Percentiles rank a stretch among this genome's conserved stretches.
Evolutionary conservation across 1,284 basidiomycete genomes (phyloP).

Genomic region (Ustilago esculenta): DNA sequence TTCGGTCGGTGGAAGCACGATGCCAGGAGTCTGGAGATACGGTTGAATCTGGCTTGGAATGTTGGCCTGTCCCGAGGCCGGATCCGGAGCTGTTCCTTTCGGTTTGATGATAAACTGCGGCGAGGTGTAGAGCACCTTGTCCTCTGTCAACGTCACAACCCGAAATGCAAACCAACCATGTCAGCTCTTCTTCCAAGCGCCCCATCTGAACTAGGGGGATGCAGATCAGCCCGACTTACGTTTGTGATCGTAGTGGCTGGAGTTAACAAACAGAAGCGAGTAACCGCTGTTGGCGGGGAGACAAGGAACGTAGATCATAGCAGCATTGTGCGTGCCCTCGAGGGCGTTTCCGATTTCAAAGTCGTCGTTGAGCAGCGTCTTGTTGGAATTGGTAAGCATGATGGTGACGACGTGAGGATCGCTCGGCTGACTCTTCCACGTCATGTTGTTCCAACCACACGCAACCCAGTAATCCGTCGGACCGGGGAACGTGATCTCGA

Average conservation of each 20-base stretch:
- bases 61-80: slow-evolving; percentile 17
- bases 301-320: slow-evolving; percentile 40
- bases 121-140: slow-evolving; percentile 24
- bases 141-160: slow-evolving; percentile 5
- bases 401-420: slow-evolving; percentile 23
- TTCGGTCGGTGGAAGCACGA: slow-evolving; percentile 11
- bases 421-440: slow-evolving; percentile 9
- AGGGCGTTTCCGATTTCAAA: slow-evolving; percentile 40
- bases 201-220: too few species aligned
- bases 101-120: slow-evolving; percentile 26
- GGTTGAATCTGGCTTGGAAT: slow-evolving; percentile 23
- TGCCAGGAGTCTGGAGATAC: slow-evolving; percentile 19
- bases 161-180: too few species aligned
- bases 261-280: slow-evolving; percentile 25
- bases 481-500: slow-evolving; percentile 30
- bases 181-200: too few species aligned
- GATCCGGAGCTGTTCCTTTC: slow-evolving; percentile 17
- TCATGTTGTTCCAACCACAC: slow-evolving; percentile 40
- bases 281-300: slow-evolving; percentile 8
- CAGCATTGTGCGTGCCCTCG: slow-evolving; percentile 15
- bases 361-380: slow-evolving; percentile 32
- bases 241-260: slow-evolving; percentile 21
- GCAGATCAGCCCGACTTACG: slow-evolving; percentile 19
- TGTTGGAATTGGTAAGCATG: slow-evolving; percentile 34
- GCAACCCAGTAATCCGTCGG: slow-evolving; percentile 44